Base-by-base conservation (phyloP, 75 land plant species). In the Larix kaempferi region DNA sequence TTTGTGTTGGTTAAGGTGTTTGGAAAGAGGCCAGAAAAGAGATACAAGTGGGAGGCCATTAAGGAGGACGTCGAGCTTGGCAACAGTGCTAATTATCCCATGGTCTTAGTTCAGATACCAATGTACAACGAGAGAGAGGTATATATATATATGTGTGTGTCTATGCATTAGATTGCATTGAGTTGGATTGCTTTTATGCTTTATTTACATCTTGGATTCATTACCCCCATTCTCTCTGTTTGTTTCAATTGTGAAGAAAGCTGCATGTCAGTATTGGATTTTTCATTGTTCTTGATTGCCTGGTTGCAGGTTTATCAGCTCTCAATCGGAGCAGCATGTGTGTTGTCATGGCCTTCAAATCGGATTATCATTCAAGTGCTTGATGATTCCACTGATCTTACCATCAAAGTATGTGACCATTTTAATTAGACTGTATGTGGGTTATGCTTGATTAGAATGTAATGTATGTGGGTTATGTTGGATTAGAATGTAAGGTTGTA, bases 261-360 rank as follows among this genome's bases (percentile, higher is more conserved):
- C 4, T 33, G 11, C 5, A 29, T 29, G 33, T 1, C 33, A 29
- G 33, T 29, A 29, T 29, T 16, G 39, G 1, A 29, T 55, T 49
- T 35, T 22, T 79, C 8, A 2, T 26, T 12, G 33, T 62, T 11
- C 22, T 12, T 61, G 49, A 14, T 56, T 56, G 21, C n/a, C 13
- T 63, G 55, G 27, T 6, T 33, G 77, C 83, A 92, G 94, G 95
- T 93, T 64, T 93, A 89, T 59, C 95, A 93, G 76, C 75, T 93
- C 21, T 93, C 95, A 14, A 93, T 93, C 19, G 91, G 93, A 37
- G 95, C 93, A 63, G 95, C 95, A 1, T 93, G 95, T 76, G 95
- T 91, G 11, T 84, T 91, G 14, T 89, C 91, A 33, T 91, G 93
- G 93, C 93, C 93, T 13, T 87, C 93, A 13, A 91, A 93, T 63